Base-by-base conservation (phyloP, 768 basidiomycete genomes). In the Pulveroboletus sp. region DNA sequence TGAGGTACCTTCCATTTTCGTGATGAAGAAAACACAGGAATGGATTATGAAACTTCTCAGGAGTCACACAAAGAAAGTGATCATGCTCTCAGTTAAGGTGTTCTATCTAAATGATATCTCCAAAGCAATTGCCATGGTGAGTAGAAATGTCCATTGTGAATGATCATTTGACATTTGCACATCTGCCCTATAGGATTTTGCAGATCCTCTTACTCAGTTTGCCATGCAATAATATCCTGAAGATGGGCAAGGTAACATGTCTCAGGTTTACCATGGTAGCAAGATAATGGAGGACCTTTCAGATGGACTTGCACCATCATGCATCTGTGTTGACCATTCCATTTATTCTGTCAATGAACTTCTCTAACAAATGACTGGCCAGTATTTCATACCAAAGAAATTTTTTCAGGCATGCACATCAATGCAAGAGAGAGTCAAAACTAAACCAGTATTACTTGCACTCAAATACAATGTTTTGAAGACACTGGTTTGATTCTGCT, bases 301-400 rank as follows among this genome's bases (percentile, higher is more conserved):
- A 3, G 31, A 44, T 23, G 16, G 17, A 12, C n/a, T 34, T 8
- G 13, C 13, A 34, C 34, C 34, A 2, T 17, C 34, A 16, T 34
- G n/a, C 6, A 17, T 34, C 34, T 13, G 10, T n/a, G 45, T 58
- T 2, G 32, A 55, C 1, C n/a, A 24, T 0, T 24, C 54, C 2
- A 49, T 68, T 19, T 65, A 54, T 27, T 71, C 60, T 32, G 40
- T 64, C 1, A 34, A 67, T 9, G 56, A 67, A 42, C 48, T 70
- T 1, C 46, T 61, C 2, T 45, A 49, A 12, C 31, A 49, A 10
- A 17, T 3, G 0, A 29, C 38, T 4, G 27, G 40, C 8, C 31
- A 50, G 0, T 61, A 54, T 10, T 62, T 62, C 16, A 52, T 62
- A 5, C 51, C 55, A 0, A 50, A 51, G 6, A 42, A 38, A 1